Evolutionary conservation across 2,329 filamentous ascomycete genomes (phyloP), one percentile per base, ranked within the genome.

Genomic region (Dothistroma septosporum): DNA sequence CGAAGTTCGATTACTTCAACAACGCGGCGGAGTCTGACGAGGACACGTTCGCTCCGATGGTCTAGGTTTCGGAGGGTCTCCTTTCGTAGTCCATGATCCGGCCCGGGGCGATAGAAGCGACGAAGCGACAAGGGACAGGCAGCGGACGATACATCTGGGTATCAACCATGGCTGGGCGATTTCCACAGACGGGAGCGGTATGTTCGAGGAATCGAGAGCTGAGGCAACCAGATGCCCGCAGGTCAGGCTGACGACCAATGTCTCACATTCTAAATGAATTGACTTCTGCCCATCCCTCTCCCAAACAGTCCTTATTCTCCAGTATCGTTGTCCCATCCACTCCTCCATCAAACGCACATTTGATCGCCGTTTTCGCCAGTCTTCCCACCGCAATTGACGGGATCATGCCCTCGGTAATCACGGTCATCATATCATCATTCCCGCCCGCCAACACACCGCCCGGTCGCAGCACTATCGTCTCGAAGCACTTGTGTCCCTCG

Each of bases 261-360:
- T 28, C 31, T 53, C 31, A 53, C 24, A 53, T 53, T 21, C 37
- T 61, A 16, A 64, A 59, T 33, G 58, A 58, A 55, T 75, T 75
- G n/a, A 74, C 63, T 55, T 66, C 61, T 47, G 70, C 70, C 73
- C 73, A 75, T 49, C 72, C 73, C 21, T 73, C 70, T 6, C 73
- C 74, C 53, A 76, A 57, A 53, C 70, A 72, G 46, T 73, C 73
- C 59, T 62, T 69, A 52, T 74, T 74, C 66, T 76, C 74, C 68
- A 76, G 46, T 14, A 74, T 70, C 58, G 67, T 70, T 66, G 70
- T 73, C 14, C 68, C 67, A 33, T 68, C 66, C 12, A 65, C 66
- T 12, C 68, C 69, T 1, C 73, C 73, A 58, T 69, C 62, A 49
- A 74, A 66, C 8, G 63, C 69, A 24, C 64, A 66, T 55, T 65